Conservation (phyloP, 371 early-diverging fungal genomes). For the Fennellomyces sp. region DNA sequence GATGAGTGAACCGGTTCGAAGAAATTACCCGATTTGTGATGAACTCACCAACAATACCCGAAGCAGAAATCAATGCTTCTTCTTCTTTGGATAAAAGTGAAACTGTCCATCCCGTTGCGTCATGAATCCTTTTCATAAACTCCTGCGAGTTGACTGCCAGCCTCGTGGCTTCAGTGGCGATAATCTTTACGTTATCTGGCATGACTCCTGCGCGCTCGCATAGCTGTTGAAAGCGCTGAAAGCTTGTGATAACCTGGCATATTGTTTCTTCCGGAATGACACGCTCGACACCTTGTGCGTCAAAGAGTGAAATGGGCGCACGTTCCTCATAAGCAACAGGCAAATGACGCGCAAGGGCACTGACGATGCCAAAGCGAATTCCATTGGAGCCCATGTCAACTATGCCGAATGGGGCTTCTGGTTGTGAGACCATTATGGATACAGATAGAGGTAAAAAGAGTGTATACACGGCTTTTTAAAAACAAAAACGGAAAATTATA, state of each 20-base stretch:
- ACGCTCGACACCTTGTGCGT: constrained; percentile 52
- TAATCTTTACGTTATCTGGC: constrained; percentile 45
- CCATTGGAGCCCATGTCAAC: constrained; percentile 77
- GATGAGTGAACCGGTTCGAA: background rate
- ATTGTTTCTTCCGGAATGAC: constrained; percentile 56
- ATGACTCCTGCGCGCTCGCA: constrained; percentile 50
- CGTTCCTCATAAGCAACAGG: constrained; percentile 70
- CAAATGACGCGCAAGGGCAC: constrained; percentile 56
- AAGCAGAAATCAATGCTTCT: constrained; percentile 63
- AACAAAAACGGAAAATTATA: background rate
- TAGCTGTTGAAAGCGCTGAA: constrained; percentile 56
- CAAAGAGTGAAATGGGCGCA: constrained; percentile 62
- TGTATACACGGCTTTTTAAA: too few relatives aligned
- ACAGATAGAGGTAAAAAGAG: too few relatives aligned
- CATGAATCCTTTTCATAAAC: constrained; percentile 48
- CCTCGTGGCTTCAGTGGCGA: constrained; percentile 70
- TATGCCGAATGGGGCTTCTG: constrained; percentile 55
- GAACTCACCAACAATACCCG: constrained; percentile 66
- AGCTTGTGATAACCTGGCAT: constrained; percentile 54
- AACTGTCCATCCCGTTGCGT: constrained; percentile 57
- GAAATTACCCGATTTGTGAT: background rate
- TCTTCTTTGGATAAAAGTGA: constrained; percentile 53
- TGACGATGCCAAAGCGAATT: constrained; percentile 67
- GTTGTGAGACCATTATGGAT: too few relatives aligned
- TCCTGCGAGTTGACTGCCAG: constrained; percentile 56